Evolutionary conservation across 805 yeast species (phyloP).

Genomic region (Hanseniaspora jakobsenii): DNA sequence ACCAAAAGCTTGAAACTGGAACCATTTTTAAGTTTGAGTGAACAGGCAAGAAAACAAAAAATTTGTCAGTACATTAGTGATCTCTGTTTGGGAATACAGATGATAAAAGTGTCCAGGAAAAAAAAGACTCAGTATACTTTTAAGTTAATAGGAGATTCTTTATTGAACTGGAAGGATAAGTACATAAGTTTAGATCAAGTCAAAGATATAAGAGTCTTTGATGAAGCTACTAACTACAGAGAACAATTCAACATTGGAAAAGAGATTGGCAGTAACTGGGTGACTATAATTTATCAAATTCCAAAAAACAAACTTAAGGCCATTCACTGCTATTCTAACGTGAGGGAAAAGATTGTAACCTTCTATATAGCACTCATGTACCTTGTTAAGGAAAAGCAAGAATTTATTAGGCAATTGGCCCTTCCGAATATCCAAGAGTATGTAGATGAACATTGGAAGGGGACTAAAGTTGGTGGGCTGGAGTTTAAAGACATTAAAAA

Average conservation of each 20-base stretch:
- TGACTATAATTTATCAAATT: slow-evolving; percentile 61
- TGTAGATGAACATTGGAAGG: slow-evolving; percentile 53
- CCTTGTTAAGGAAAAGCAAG: slow-evolving; percentile 46
- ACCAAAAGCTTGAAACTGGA: no score
- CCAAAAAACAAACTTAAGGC: slow-evolving; percentile 58
- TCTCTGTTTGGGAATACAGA: slow-evolving; percentile 19
- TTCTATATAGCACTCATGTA: slow-evolving; percentile 45
- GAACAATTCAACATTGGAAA: slow-evolving; percentile 69
- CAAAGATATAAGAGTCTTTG: slow-evolving; percentile 36
- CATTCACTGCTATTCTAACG: slow-evolving; percentile 60
- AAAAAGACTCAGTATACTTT: slow-evolving; percentile 23
- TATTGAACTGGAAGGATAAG: slow-evolving; percentile 26
- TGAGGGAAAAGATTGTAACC: slow-evolving; percentile 39
- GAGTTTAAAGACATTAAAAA: slow-evolving; percentile 57
- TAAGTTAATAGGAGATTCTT: slow-evolving; percentile 19
- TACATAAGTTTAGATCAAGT: slow-evolving; percentile 26
- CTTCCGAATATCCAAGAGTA: slow-evolving; percentile 48
- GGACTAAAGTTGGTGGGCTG: slow-evolving; percentile 28
- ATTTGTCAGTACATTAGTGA: neutral
- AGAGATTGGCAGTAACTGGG: slow-evolving; percentile 60
- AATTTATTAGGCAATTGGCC: slow-evolving; percentile 49
- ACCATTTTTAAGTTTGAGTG: no score
- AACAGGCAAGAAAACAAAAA: neutral
- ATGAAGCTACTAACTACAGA: slow-evolving; percentile 70
- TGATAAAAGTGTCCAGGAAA: slow-evolving; percentile 26